Conservation (phyloP, 202 grass and related monocot genomes). For the Carex arenaria region DNA sequence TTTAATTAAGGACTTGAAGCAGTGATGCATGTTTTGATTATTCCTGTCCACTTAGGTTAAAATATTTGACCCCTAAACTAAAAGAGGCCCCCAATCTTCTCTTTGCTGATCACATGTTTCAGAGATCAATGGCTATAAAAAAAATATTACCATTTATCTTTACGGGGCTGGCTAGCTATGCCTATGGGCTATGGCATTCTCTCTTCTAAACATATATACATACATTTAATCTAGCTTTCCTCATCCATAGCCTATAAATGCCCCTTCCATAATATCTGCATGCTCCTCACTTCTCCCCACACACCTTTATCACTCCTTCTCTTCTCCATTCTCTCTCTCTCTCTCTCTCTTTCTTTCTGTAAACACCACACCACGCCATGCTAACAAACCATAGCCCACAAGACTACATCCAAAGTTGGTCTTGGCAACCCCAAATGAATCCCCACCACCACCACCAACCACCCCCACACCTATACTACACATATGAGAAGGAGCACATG, state of each 20-base stretch:
- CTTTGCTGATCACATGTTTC: conserved; percentile 23
- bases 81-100: not conserved
- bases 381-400: conserved; percentile 54
- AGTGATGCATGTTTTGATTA: conserved; percentile 46
- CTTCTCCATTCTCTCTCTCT: conserved; percentile 23
- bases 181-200: not conserved
- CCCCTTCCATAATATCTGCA: conserved; percentile 52
- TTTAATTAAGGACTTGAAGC: conserved; percentile 32
- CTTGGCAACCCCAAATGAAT: conserved; percentile 63
- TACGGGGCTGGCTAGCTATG: too few relatives aligned
- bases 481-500: conserved; percentile 69
- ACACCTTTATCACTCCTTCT: conserved; percentile 27
- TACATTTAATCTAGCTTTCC: conserved; percentile 13
- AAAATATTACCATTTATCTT: conserved; percentile 36
- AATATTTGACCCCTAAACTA: conserved; percentile 26
- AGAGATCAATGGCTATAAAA: conserved; percentile 21
- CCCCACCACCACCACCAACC: conserved; percentile 40
- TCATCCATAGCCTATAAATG: conserved; percentile 66
- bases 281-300: conserved; percentile 47
- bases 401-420: conserved; percentile 54
- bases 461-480: conserved; percentile 17
- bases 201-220: conserved; percentile 19
- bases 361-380: conserved; percentile 41
- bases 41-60: conserved; percentile 78
- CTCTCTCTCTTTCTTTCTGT: conserved; percentile 19